Base-by-base conservation (phyloP, 2,329 filamentous ascomycete genomes). In the Neobulgaria alba region DNA sequence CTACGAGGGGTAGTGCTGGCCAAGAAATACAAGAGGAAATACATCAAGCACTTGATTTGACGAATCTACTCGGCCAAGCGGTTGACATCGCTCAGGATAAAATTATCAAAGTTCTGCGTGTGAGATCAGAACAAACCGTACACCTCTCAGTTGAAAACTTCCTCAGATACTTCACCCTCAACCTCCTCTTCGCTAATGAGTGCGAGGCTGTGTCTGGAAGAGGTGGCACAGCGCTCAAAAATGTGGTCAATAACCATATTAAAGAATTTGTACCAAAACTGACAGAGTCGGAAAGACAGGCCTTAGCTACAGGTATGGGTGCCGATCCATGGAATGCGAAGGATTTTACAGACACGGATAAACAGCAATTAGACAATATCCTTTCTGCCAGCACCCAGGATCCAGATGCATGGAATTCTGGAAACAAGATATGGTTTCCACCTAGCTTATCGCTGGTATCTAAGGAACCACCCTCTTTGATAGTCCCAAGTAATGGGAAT, bases 141-240 rank as follows among this genome's bases (percentile, higher is more conserved):
- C 73, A 75, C 19, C 65, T 90, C 8, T 74, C 82, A 1, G 69
- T 86, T 2, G 67, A 76, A 34, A 72, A 76, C 51, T 93, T 93
- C 60, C 64, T 92, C 32, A 76, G 86, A 29, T 92, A 92, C 60
- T 89, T 90, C 53, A 85, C 77, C 1, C 70, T 93, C 23, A 92
- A 90, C 54, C 68, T 87, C 5, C 75, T 87, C 41, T 92, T 93
- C 60, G 82, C 84, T 34, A 87, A 88, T 46, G 86, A 93, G 59
- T 92, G 86, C 56, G 86, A 93, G 61, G 82, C 84, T 12, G 79
- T 92, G 15, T 90, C 84, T 16, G 85, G 86, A 1, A 75, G 84
- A 42, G 84, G 84, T 44, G 84, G 85, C 7, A 81, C 79, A 2
- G 69, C 79, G 1, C 66, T 93, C 4, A 90, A 90, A 63, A 85